A percentile compares a stretch with the other conserved stretches of the same genome.
Conservation (phyloP, 257 asterid genomes). For the Perilla frutescens region DNA sequence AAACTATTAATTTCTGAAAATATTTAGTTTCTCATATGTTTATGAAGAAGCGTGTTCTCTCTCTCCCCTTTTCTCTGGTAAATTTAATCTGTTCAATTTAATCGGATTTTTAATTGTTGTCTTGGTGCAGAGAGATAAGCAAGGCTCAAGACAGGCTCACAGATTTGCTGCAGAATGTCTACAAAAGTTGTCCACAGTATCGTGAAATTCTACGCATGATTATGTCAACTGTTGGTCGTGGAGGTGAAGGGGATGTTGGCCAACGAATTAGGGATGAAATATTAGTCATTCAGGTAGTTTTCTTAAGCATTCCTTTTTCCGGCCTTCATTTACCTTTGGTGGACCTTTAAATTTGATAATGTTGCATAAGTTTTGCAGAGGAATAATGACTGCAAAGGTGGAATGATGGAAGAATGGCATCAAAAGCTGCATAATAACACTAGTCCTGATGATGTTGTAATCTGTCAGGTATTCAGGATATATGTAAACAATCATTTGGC, state of each 20-base stretch:
- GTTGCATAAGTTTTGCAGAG: constrained; percentile 55
- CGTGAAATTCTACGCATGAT: constrained; percentile 87
- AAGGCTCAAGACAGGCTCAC: constrained; percentile 98
- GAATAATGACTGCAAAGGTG: constrained; percentile 93
- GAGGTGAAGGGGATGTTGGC: constrained; percentile 99
- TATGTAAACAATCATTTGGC: constrained; percentile 16
- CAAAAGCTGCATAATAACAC: constrained; percentile 98
- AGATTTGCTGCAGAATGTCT: constrained; percentile 74
- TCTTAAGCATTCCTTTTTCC: constrained; percentile 17
- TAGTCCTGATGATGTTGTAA: constrained; percentile 97
- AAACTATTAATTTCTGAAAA: constrained; percentile 4
- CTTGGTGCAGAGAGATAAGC: constrained; percentile 87
- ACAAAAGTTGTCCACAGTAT: constrained; percentile 62
- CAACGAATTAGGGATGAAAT: constrained; percentile 99
- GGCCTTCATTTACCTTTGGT: neutral
- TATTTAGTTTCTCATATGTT: constrained; percentile 22
- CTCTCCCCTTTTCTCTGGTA: neutral
- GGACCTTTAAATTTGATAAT: constrained; percentile 27
- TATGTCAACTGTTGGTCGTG: constrained; percentile 98
- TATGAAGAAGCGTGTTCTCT: constrained; percentile 22
- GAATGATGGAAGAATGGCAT: constrained; percentile 99
- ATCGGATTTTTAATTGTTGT: constrained; percentile 26
- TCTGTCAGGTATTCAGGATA: constrained; percentile 83
- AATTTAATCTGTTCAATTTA: constrained; percentile 5
- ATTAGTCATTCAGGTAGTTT: constrained; percentile 84